Evolutionary conservation across 768 basidiomycete genomes (phyloP), one percentile per base, ranked within the genome.

Genomic region (Vararia minispora): DNA sequence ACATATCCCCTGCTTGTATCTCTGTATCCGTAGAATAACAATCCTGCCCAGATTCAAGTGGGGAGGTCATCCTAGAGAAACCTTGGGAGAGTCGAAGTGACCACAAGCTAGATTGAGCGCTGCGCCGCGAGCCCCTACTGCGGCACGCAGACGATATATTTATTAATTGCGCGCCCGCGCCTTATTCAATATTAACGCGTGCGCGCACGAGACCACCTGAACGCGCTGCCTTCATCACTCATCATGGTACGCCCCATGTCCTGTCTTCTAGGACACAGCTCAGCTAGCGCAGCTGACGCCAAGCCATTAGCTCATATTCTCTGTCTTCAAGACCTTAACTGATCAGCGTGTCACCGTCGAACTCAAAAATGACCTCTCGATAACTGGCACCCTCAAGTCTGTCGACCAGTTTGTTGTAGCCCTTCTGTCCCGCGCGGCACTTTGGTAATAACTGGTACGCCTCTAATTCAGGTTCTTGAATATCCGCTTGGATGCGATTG

Each of bases 321-420:
- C 92, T 31, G 92, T 98, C 20, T 98, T 99, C 79, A 98, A 98
- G 65, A 98, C 95, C 7, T 76, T 99, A 23, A 97, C 92, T 8
- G 91, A 97, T 62, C 94, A 98, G 56, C 77, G 81, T 53, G 92
- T 98, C 52, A 90, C 87, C 4, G 92, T 95, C 47, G 91, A 97
- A 59, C 78, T 99, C 54, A 99, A 99, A 67, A 99, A 99, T 64
- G 95, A 98, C 61, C 77, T 98, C 38, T 90, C 85, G 14, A 95
- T 99, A 59, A 89, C 85, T 8, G 94, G 94, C 1, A 81, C 86
- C 20, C 63, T 99, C 50, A 95, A 95, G 71, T 95, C 90, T 23
- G 92, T 99, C 36, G 94, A 99, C 68, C 94, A 99, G 94, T 92
- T 47, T 44, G 80, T 72, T 35, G 33, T 22, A 24, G n/a, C 18